Conservation (phyloP, 306 rosid species). For the Cotoneaster glaucophyllus region DNA sequence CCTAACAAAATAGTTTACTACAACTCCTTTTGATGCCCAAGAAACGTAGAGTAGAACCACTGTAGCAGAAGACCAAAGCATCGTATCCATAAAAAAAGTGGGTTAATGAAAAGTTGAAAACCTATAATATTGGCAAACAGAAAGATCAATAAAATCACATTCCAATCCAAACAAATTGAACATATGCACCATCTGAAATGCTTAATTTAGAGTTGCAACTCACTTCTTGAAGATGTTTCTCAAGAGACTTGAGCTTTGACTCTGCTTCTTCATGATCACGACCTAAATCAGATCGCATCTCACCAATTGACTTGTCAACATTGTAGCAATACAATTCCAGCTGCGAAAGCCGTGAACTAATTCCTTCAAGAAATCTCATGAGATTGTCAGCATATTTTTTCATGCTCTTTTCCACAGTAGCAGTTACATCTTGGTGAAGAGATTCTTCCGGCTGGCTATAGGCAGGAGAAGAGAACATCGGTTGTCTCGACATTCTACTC, state of each 20-base stretch:
- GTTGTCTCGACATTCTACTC: slow-evolving; percentile 45
- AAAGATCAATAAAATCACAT: neutral
- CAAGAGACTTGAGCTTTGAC: slow-evolving; percentile 63
- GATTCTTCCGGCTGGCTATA: slow-evolving; percentile 61
- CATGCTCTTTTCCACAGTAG: slow-evolving; percentile 79
- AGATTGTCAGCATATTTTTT: slow-evolving; percentile 68
- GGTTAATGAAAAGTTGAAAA: neutral
- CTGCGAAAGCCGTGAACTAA: slow-evolving; percentile 78
- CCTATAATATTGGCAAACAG: neutral
- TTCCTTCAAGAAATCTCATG: slow-evolving; percentile 83
- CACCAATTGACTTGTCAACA: slow-evolving; percentile 84
- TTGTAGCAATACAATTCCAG: slow-evolving; percentile 87
- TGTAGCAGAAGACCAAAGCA: neutral
- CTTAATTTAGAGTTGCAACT: slow-evolving; percentile 19
- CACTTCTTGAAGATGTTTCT: slow-evolving; percentile 80
- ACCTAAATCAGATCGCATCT: slow-evolving; percentile 72
- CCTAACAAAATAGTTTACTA: neutral
- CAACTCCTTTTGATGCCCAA: neutral
- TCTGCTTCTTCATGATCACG: slow-evolving; percentile 79
- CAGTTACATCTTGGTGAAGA: slow-evolving; percentile 48
- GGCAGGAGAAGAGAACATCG: slow-evolving; percentile 41
- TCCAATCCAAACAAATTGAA: neutral
- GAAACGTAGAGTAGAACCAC: neutral
- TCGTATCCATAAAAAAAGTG: neutral
- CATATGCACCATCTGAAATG: neutral